A percentile compares a stretch with the other conserved stretches of the same genome.
Conservation (phyloP, 2,329 filamentous ascomycete species). For the Trichoderma gracile region DNA sequence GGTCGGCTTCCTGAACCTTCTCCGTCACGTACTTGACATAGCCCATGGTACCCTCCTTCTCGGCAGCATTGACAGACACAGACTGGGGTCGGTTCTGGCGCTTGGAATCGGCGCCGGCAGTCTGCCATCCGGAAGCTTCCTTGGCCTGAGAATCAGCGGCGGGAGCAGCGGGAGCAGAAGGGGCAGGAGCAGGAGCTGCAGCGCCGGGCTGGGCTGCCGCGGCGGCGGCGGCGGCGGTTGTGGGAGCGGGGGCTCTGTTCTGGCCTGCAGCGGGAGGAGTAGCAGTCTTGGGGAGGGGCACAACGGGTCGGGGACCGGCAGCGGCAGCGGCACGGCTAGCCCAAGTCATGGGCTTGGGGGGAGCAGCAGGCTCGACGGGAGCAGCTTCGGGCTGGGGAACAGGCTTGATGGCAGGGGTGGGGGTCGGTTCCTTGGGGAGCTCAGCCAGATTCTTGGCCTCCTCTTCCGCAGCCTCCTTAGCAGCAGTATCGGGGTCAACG, state of each 20-base stretch:
- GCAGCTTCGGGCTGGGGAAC: slow-evolving; percentile 52
- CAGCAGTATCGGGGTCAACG: slow-evolving; percentile 52
- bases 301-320: slow-evolving; percentile 54
- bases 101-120: slow-evolving; percentile 79
- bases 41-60: slow-evolving; percentile 76
- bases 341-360: slow-evolving; percentile 70
- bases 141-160: slow-evolving; percentile 46
- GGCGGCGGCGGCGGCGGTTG: slow-evolving; percentile 40
- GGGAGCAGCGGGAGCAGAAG: slow-evolving; percentile 37
- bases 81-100: slow-evolving; percentile 75
- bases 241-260: slow-evolving; percentile 54
- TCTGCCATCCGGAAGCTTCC: slow-evolving; percentile 73
- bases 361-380: slow-evolving; percentile 48
- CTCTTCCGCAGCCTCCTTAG: slow-evolving; percentile 56
- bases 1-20: slow-evolving; percentile 73
- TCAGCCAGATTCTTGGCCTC: slow-evolving; percentile 56
- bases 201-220: slow-evolving; percentile 34
- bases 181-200: slow-evolving; percentile 37
- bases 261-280: slow-evolving; percentile 51
- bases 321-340: slow-evolving; percentile 67
- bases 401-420: slow-evolving; percentile 53
- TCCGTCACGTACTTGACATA: slow-evolving; percentile 97
- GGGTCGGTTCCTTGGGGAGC: slow-evolving; percentile 64
- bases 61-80: slow-evolving; percentile 57
- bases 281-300: slow-evolving; percentile 59